Evolutionary conservation across 2,329 filamentous ascomycete genomes (phyloP), one percentile per base, ranked within the genome.

Genomic region (Xylariaceae sp.): DNA sequence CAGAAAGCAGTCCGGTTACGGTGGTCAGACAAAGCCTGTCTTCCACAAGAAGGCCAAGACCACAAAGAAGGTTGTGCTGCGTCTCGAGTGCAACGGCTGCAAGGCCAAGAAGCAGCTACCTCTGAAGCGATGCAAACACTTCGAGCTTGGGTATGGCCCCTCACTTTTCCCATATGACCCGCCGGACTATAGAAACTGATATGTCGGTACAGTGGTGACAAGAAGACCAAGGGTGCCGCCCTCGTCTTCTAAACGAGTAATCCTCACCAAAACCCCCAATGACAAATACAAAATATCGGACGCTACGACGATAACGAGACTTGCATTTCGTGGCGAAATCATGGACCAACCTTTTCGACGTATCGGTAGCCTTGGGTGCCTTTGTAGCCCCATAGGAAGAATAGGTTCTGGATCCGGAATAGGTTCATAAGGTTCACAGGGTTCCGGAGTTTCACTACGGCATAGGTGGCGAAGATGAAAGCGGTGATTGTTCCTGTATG

Each of bases 31-130:
- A 76, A 99, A 99, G 86, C 95, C 96, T 74, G 93, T 99, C 77
- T 99, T 60, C 91, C 95, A 98, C 91, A 99, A 98, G 90, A 98
- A 97, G 86, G 95, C 95, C 71, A 99, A 99, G 91, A 99, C 95
- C 72, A 99, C 95, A 78, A 99, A 99, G 91, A 99, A 99, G 90
- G 90, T 99, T 74, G 96, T 99, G 75, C 85, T 99, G 81, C 89
- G 95, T 85, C 84, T 99, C 81, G 95, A 99, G 82, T 99, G 95
- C 87, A 94, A 92, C 76, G 79, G 83, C 72, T 99, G 95, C 92
- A 98, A 98, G 90, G 89, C 92, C 79, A 98, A 97, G 90, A 88
- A 88, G 81, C 92, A 99, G 86, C 87, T 99, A 76, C 87, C 95
- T 72, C 86, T 99, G 81, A 99, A 99, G 91, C 92, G 95, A 79